Evolutionary conservation across 2,329 filamentous ascomycete genomes (phyloP).

Genomic region (Stagonosporopsis chrysanthemi): DNA sequence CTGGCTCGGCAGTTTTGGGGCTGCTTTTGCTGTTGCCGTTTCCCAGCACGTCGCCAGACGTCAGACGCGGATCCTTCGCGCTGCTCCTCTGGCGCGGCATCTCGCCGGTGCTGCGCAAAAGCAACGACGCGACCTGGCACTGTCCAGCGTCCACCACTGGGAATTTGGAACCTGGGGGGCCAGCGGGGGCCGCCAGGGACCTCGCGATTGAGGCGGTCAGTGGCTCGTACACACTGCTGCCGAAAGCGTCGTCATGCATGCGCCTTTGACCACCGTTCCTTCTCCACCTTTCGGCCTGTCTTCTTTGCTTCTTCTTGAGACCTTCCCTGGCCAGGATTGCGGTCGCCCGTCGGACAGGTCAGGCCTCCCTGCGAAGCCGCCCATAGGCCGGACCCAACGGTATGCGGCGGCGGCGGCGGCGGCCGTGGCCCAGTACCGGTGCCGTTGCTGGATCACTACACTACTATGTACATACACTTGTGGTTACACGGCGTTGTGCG

Average conservation of each 20-base stretch:
- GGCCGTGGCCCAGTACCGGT: constrained; percentile 10
- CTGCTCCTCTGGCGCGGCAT: constrained; percentile 6
- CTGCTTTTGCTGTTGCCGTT: constrained; percentile 29
- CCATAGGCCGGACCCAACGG: constrained; percentile 10
- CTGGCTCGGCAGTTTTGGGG: constrained; percentile 39
- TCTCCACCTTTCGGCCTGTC: constrained; percentile 28
- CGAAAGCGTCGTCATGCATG: constrained; percentile 44
- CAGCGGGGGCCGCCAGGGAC: constrained; percentile 9
- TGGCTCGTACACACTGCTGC: constrained; percentile 32
- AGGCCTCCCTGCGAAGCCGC: constrained; percentile 16
- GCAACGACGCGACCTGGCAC: constrained; percentile 11
- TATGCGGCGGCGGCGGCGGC: not conserved
- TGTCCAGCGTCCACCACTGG: constrained; percentile 4
- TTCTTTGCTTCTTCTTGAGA: constrained; percentile 31
- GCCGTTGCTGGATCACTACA: constrained; percentile 12
- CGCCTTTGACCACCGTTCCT: constrained; percentile 39
- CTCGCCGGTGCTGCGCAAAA: not conserved
- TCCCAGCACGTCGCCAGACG: constrained; percentile 18
- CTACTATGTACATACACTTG: not conserved
- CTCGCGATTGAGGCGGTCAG: constrained; percentile 36
- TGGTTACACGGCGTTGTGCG: constrained; percentile 14
- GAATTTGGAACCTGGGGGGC: not conserved
- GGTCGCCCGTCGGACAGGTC: constrained; percentile 19
- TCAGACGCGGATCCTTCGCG: constrained; percentile 17
- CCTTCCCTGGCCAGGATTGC: constrained; percentile 24